Conservation (phyloP, 176 grass and related monocot genomes). For the Typha latifolia region DNA sequence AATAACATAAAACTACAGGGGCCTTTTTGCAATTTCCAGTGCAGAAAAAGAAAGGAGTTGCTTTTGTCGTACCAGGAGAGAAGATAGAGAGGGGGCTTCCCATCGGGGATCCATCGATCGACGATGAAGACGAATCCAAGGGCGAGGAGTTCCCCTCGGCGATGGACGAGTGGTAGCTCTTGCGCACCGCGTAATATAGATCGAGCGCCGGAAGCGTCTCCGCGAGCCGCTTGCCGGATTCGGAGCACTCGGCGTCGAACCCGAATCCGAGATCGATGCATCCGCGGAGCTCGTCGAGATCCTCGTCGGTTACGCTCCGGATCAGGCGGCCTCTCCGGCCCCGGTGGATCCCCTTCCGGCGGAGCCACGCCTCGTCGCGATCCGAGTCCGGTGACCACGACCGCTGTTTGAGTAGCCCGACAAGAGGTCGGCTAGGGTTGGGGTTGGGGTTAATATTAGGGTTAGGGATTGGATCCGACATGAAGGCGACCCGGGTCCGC, state of each 20-base stretch:
- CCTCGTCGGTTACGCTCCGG: conserved; percentile 19
- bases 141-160: not conserved
- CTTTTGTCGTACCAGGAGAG: conserved; percentile 1
- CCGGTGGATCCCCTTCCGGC: conserved; percentile 6
- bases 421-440: not conserved
- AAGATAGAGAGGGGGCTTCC: not conserved
- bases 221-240: not conserved
- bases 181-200: conserved; percentile 1
- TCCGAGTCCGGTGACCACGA: conserved; percentile 26
- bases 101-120: not conserved
- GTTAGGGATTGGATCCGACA: not conserved
- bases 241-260: conserved; percentile 4
- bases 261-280: conserved; percentile 28
- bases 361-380: conserved; percentile 18
- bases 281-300: conserved; percentile 23
- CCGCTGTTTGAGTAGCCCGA: conserved; percentile 15
- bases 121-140: not conserved
- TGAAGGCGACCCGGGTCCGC: not conserved
- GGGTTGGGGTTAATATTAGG: not conserved
- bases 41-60: too few species aligned
- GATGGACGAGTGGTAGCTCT: not conserved
- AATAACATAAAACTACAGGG: too few species aligned
- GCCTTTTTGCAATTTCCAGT: too few species aligned
- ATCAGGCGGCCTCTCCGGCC: not conserved
- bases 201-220: conserved; percentile 12